Evolutionary conservation across 2,329 filamentous ascomycete species (phyloP), one percentile per base, ranked within the genome.

Genomic region (Fonsecaea multimorphosa): DNA sequence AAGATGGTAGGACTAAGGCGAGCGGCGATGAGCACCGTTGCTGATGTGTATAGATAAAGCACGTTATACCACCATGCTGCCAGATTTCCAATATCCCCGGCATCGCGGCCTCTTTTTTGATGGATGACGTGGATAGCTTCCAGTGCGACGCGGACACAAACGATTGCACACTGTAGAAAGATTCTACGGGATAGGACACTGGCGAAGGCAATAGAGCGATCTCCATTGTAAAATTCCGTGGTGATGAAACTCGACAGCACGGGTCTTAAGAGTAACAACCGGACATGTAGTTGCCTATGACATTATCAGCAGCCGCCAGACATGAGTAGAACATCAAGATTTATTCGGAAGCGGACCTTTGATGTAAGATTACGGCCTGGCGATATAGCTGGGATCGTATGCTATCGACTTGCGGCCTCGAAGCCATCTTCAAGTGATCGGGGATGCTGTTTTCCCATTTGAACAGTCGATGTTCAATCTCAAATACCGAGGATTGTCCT

Each of bases 21-120:
- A 5, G 73, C 73, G 5, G 76, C 76, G 12, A 77, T 75, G 1
- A 78, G 64, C 2, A 78, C 74, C 1, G 76, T 77, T 8, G 76
- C 76, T 2, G 76, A 73, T 1, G 75, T 76, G 63, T 78, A 77
- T 3, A 77, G 68, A 46, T 76, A 78, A 2, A 78, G 72, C n/a
- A 77, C 74, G 2, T 77, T 77, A 53, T 77, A 77, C 76, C 76
- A 77, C 76, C 76, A 78, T 1, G 75, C 74, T 9, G 75, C 73
- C 38, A 76, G 67, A 0, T 72, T 73, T 0, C 75, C 76, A 8
- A 36, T 38, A 8, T 58, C 55, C 14, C 38, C 60, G 12, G 24
- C 34, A 5, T 22, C 22, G 11, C 22, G 27, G 5, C 40, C 40
- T 31, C 34, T 53, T 24, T 46, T 34, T 60, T 64, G 69, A 40